phyloP scores from a whole-genome alignment of 2,329 filamentous ascomycete genomes.

The Pseudogymnoascus sp. region DNA sequence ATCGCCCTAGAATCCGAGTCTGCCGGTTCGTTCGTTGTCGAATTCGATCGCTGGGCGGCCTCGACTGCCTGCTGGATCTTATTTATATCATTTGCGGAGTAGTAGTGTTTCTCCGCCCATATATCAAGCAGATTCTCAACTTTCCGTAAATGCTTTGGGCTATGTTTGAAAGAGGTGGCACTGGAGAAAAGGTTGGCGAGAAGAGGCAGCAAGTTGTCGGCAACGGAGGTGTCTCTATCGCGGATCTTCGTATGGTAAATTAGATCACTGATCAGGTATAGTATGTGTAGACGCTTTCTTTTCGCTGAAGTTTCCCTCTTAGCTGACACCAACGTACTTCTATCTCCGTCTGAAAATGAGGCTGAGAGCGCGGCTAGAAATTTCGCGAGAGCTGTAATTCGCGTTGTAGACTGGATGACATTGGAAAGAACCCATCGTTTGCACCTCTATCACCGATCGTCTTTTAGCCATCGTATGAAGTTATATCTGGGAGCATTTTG shows the following conservation, averaged over 20 bases:
- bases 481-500: slow-evolving; percentile 29
- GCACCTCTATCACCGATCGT: slow-evolving; percentile 60
- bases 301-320: slow-evolving; percentile 49
- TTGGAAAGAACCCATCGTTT: slow-evolving; percentile 78
- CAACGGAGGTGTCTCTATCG: slow-evolving; percentile 44
- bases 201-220: slow-evolving; percentile 48
- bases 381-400: slow-evolving; percentile 64
- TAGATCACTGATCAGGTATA: slow-evolving; percentile 74
- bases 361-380: slow-evolving; percentile 53
- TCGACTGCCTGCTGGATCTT: slow-evolving; percentile 55
- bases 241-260: slow-evolving; percentile 61
- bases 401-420: slow-evolving; percentile 59
- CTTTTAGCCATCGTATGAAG: slow-evolving; percentile 32
- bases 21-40: slow-evolving; percentile 22
- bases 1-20: slow-evolving; percentile 25
- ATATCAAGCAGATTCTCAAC: slow-evolving; percentile 57
- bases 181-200: slow-evolving; percentile 56
- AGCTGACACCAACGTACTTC: slow-evolving; percentile 21
- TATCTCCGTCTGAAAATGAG: slow-evolving; percentile 19
- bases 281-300: slow-evolving; percentile 65
- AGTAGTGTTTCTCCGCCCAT: slow-evolving; percentile 65
- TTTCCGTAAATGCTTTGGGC: slow-evolving; percentile 60
- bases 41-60: slow-evolving; percentile 31
- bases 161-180: slow-evolving; percentile 51
- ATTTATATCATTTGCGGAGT: slow-evolving; percentile 45